These are phyloP conservation scores for Ensete ventricosum DNA, from an alignment of 176 grass and related monocot species.

Conservation along the genomic window DNA sequence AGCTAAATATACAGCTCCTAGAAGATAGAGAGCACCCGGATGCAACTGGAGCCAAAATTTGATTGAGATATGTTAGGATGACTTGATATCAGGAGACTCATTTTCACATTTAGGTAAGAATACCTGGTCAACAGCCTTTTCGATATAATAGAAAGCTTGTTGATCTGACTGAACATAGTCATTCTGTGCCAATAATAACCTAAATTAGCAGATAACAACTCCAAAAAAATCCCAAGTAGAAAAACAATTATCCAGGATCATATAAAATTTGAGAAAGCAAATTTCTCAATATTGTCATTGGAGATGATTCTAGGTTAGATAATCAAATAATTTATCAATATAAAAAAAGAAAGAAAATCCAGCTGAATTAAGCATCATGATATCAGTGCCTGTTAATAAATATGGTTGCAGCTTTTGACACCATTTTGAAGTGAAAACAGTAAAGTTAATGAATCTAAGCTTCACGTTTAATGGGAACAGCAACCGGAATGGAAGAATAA, in stretches of 20 bases:
- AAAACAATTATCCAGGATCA: not conserved
- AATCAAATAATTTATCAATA: too few relatives aligned
- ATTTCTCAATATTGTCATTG: too few relatives aligned
- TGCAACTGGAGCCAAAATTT: conserved; percentile 55
- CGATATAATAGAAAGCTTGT: conserved; percentile 88
- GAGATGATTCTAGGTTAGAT: too few relatives aligned
- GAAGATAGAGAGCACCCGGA: conserved; percentile 86
- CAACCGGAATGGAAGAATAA: too few relatives aligned
- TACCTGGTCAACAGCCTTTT: conserved; percentile 91
- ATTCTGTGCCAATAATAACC: conserved; percentile 43
- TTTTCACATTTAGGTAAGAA: conserved; percentile 16
- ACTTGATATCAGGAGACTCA: not conserved
- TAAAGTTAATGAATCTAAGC: too few relatives aligned
- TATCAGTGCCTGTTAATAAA: not conserved
- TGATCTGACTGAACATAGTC: conserved; percentile 78
- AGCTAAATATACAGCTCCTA: conserved; percentile 84
- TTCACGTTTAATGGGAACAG: too few relatives aligned
- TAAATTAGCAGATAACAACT: not conserved
- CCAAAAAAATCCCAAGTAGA: not conserved
- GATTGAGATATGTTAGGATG: conserved; percentile 4
- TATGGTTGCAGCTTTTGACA: too few relatives aligned
- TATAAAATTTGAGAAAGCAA: not conserved
- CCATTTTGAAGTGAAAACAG: too few relatives aligned
- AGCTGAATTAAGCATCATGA: not conserved
- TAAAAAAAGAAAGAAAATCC: not conserved